Evolutionary conservation across 169 alveolate species (phyloP).

Genomic region (Perkinsus chesapeaki): DNA sequence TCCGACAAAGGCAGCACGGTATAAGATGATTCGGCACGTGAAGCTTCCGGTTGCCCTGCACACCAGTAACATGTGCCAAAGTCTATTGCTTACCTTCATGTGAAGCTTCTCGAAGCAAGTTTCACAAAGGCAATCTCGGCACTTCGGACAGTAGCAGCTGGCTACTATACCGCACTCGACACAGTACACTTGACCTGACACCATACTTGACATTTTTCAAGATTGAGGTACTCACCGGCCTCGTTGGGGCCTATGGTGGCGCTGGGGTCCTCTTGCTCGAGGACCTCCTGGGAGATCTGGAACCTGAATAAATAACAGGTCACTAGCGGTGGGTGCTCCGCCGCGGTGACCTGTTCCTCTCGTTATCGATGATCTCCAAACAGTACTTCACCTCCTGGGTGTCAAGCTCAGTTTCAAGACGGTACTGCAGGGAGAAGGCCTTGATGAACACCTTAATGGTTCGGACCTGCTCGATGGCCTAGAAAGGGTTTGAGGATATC

Average conservation of each 20-base stretch:
- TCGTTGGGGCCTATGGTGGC: neutral
- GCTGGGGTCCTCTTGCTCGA: neutral
- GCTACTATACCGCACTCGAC: constrained; percentile 2
- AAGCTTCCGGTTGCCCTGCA: constrained; percentile 17
- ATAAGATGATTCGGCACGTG: constrained; percentile 35
- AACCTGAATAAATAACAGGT: neutral
- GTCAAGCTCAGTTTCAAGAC: constrained; percentile 30
- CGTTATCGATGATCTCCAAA: constrained; percentile 28
- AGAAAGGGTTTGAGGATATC: neutral
- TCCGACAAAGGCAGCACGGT: constrained; percentile 28
- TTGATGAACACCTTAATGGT: constrained; percentile 32
- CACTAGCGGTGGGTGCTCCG: neutral
- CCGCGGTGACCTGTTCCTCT: constrained; percentile 15
- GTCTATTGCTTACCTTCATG: neutral
- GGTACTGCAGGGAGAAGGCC: constrained; percentile 37
- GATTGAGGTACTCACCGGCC: neutral
- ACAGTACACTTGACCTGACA: constrained; percentile 10
- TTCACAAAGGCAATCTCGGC: constrained; percentile 18
- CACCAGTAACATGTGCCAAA: neutral
- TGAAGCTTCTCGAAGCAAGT: constrained; percentile 30
- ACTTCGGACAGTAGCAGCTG: constrained; percentile 12
- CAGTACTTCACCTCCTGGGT: constrained; percentile 37
- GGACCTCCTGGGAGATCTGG: neutral
- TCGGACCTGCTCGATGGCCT: neutral
- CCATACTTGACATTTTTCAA: neutral